phyloP scores from a whole-genome alignment of 441 rosid genomes.

The Gossypium davidsonii region DNA sequence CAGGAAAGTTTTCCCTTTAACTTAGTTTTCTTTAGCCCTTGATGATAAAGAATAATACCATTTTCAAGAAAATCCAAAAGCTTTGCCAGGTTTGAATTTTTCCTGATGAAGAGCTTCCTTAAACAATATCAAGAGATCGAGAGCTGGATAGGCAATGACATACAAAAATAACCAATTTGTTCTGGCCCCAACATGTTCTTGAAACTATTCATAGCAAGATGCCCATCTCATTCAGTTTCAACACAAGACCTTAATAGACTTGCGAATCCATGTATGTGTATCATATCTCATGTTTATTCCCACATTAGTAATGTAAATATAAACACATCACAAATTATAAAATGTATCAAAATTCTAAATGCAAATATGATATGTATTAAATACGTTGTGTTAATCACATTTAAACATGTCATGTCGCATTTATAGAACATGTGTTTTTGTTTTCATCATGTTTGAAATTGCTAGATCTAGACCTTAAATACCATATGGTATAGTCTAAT shows the following conservation, averaged over 20 bases:
- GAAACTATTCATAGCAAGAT: background rate
- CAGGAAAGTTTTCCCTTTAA: background rate
- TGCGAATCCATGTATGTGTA: background rate
- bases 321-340: background rate
- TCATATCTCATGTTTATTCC: background rate
- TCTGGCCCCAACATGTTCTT: background rate
- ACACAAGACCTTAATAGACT: background rate
- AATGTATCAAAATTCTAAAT: background rate
- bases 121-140: background rate
- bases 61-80: constrained; percentile 2
- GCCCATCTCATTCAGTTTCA: constrained; percentile 1
- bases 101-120: background rate
- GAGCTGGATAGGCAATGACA: background rate
- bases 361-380: background rate
- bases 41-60: background rate
- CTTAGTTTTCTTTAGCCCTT: background rate
- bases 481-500: background rate
- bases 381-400: background rate
- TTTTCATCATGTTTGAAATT: background rate
- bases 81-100: background rate
- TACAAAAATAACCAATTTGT: background rate
- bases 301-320: background rate
- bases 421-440: background rate
- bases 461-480: background rate
- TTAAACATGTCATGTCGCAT: background rate